A percentile compares a stretch with the other conserved stretches of the same genome.
Conservation (phyloP, 306 rosid species). For the Hippophae rhamnoides region DNA sequence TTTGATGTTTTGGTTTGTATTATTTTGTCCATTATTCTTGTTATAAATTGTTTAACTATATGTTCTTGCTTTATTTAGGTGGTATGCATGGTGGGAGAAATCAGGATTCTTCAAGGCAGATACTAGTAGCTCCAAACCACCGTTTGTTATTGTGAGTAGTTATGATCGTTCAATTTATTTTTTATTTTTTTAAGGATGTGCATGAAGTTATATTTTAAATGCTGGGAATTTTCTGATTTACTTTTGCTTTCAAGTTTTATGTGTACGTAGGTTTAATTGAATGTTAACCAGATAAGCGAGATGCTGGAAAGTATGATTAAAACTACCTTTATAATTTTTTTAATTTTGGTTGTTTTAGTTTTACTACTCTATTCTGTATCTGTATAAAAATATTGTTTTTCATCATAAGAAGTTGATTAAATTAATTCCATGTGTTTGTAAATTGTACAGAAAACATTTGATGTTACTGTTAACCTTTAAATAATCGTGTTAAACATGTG, state of each 20-base stretch:
- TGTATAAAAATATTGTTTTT: no score
- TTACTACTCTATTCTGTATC: no score
- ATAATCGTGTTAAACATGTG: no score
- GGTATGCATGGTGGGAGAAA: conserved; percentile 97
- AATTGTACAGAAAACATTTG: no score
- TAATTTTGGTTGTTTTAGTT: no score
- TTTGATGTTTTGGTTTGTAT: conserved; percentile 9
- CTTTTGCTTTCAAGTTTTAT: not conserved
- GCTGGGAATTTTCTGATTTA: not conserved
- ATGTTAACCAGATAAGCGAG: not conserved
- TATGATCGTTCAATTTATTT: not conserved
- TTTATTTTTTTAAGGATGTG: not conserved
- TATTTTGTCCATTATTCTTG: conserved; percentile 1
- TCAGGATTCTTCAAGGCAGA: conserved; percentile 68
- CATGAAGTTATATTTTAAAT: not conserved
- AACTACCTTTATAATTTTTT: not conserved
- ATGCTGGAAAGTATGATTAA: not conserved
- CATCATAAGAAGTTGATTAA: no score
- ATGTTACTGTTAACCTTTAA: no score
- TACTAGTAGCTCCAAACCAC: conserved; percentile 67
- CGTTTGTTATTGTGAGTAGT: conserved; percentile 74
- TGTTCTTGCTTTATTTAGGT: conserved; percentile 43
- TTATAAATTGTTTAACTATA: conserved; percentile 8
- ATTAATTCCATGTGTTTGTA: no score
- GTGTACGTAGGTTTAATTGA: not conserved